These are phyloP conservation scores for Blastobotrys serpentis DNA, from an alignment of 1,139 yeast species.

Conservation along the genomic window DNA sequence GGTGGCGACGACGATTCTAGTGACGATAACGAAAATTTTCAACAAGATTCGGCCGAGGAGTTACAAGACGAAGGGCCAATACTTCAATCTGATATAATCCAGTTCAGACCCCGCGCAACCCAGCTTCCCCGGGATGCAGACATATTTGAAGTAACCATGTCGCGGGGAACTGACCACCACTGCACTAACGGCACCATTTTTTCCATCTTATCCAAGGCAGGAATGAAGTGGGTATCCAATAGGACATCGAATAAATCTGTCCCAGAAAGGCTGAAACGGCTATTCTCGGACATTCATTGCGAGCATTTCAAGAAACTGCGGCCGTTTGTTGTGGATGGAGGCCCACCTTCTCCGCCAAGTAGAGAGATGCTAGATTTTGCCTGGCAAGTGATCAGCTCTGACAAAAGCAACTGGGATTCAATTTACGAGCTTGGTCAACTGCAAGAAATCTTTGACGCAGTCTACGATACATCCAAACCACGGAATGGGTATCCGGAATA, in stretches of 20 bases:
- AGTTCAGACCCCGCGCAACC: slow-evolving; percentile 7
- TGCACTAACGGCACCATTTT: slow-evolving; percentile 35
- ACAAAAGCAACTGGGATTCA: slow-evolving; percentile 16
- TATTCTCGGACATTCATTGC: slow-evolving; percentile 27
- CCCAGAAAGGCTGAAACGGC: slow-evolving; percentile 27
- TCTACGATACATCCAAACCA: slow-evolving; percentile 18
- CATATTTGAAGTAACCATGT: slow-evolving; percentile 22
- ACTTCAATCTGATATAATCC: slow-evolving; percentile 18
- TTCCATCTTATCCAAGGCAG: slow-evolving; percentile 43
- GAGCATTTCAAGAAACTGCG: slow-evolving; percentile 40
- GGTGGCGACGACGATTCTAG: slow-evolving; percentile 9
- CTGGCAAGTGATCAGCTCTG: background rate
- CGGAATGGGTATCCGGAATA: slow-evolving; percentile 30
- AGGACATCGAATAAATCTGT: slow-evolving; percentile 36
- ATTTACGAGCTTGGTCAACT: slow-evolving; percentile 26
- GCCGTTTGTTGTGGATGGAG: slow-evolving; percentile 21
- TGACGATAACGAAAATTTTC: background rate
- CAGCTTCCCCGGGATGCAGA: slow-evolving; percentile 18
- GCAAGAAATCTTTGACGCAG: slow-evolving; percentile 23
- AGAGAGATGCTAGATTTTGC: slow-evolving; percentile 10
- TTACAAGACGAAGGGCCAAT: slow-evolving; percentile 15
- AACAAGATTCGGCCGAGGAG: slow-evolving; percentile 4
- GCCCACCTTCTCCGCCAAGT: slow-evolving; percentile 13
- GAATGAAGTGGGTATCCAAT: slow-evolving; percentile 43
- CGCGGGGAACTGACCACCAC: slow-evolving; percentile 23